These are phyloP conservation scores for Cucurbita pepo DNA, from an alignment of 306 rosid species.

Conservation along the genomic window DNA sequence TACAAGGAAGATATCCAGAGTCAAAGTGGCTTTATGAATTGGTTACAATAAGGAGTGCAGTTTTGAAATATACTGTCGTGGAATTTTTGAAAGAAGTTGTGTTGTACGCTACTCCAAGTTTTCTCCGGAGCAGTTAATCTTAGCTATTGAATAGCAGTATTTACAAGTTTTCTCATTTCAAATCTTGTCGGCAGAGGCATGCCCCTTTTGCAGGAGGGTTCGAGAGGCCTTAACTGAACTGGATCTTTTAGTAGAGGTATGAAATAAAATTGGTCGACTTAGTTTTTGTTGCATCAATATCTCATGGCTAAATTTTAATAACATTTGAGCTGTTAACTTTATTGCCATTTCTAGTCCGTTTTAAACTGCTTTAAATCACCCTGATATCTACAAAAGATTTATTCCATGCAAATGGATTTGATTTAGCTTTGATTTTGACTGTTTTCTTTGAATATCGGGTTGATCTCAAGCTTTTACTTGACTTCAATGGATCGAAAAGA, in stretches of 20 bases:
- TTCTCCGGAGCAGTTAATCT: background rate
- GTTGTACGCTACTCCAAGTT: background rate
- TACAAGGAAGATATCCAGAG: background rate
- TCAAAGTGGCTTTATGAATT: background rate
- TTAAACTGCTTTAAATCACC: background rate
- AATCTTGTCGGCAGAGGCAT: slow-evolving; percentile 66
- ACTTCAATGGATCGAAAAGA: background rate
- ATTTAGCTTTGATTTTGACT: background rate
- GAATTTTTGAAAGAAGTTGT: background rate
- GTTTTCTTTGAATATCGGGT: background rate
- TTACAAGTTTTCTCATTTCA: background rate
- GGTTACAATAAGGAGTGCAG: background rate
- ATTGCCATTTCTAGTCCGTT: background rate
- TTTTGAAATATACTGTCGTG: background rate
- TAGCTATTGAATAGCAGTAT: background rate
- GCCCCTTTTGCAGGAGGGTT: slow-evolving; percentile 96
- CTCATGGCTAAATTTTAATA: background rate
- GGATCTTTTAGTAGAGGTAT: slow-evolving; percentile 77
- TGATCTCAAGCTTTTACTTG: background rate
- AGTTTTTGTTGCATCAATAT: background rate
- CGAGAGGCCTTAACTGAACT: slow-evolving; percentile 90
- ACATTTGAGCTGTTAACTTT: background rate
- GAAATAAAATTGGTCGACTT: slow-evolving; percentile 12
- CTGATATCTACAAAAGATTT: background rate
- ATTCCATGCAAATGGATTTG: background rate